phyloP scores from a whole-genome alignment of 176 grass and related monocot genomes.

The Phoenix roebelenii region DNA sequence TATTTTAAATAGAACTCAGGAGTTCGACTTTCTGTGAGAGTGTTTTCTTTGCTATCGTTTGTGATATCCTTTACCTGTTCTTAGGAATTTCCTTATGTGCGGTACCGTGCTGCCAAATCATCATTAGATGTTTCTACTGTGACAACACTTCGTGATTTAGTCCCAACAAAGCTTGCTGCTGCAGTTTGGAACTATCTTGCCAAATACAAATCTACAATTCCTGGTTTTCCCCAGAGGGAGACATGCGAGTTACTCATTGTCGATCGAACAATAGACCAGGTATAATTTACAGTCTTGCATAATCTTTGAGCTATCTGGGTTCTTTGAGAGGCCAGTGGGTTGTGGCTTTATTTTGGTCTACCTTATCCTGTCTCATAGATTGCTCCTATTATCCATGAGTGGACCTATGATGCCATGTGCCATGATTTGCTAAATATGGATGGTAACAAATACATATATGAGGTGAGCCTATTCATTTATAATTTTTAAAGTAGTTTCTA shows the following conservation, averaged over 20 bases:
- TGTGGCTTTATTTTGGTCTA: constrained; percentile 1
- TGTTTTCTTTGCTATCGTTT: not conserved
- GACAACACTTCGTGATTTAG: constrained; percentile 70
- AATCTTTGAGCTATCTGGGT: constrained; percentile 6
- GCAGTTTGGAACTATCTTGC: constrained; percentile 61
- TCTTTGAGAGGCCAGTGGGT: constrained; percentile 5
- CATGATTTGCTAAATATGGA: constrained; percentile 89
- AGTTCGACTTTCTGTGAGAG: too few relatives aligned
- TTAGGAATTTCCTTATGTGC: constrained; percentile 88
- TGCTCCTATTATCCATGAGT: constrained; percentile 95
- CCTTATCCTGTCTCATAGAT: constrained; percentile 42
- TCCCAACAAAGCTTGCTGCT: constrained; percentile 91
- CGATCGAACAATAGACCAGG: constrained; percentile 89
- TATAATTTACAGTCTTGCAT: constrained; percentile 12
- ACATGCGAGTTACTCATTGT: constrained; percentile 97
- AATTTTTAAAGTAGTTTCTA: not conserved
- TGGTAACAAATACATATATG: constrained; percentile 87
- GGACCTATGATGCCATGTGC: constrained; percentile 99
- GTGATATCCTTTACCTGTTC: constrained; percentile 12
- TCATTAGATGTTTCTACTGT: constrained; percentile 57
- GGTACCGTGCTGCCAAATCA: constrained; percentile 75
- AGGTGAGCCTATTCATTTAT: constrained; percentile 32
- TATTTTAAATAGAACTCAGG: too few relatives aligned
- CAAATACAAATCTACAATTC: constrained; percentile 62
- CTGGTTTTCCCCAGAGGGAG: constrained; percentile 69